A percentile compares a stretch with the other conserved stretches of the same genome.
Conservation (phyloP, 2,329 filamentous ascomycete genomes). For the Ustilaginoidea virens region DNA sequence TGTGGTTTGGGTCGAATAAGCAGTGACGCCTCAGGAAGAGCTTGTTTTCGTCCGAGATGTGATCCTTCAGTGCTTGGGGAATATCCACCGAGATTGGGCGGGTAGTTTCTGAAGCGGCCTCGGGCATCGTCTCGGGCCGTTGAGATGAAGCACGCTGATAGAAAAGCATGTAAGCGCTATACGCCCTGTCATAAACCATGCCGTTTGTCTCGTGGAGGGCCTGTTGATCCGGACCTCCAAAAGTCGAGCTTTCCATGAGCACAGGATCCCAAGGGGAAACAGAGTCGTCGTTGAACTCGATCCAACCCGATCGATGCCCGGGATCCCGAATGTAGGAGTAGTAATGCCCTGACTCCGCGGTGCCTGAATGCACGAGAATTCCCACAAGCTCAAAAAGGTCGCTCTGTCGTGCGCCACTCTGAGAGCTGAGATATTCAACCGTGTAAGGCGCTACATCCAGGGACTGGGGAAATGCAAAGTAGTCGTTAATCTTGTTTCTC, state of each 20-base stretch:
- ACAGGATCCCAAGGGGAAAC: constrained; percentile 62
- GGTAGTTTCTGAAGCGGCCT: constrained; percentile 1
- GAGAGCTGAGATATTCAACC: constrained; percentile 61
- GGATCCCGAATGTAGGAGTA: constrained; percentile 89
- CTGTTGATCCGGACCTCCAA: constrained; percentile 50
- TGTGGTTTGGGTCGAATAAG: constrained; percentile 59
- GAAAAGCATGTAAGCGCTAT: constrained; percentile 96
- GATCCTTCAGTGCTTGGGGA: constrained; percentile 30
- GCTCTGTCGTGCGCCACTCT: constrained; percentile 31
- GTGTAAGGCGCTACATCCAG: constrained; percentile 88
- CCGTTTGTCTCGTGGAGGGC: constrained; percentile 28
- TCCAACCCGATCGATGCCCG: constrained; percentile 48
- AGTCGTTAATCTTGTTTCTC: constrained; percentile 88
- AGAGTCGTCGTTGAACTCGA: constrained; percentile 88
- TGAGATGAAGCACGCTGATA: constrained; percentile 70
- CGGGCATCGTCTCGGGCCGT: constrained; percentile 13
- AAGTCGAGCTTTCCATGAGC: constrained; percentile 61
- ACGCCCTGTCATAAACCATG: constrained; percentile 47
- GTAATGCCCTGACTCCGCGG: constrained; percentile 88
- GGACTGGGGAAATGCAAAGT: constrained; percentile 70
- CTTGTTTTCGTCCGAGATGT: constrained; percentile 59
- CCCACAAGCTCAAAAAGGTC: constrained; percentile 93
- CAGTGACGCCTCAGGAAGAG: constrained; percentile 61
- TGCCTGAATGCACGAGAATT: constrained; percentile 83
- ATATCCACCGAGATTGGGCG: constrained; percentile 27